Evolutionary conservation across 352 stramenopile genomes (phyloP).

Genomic region (Blastocystis sp.): DNA sequence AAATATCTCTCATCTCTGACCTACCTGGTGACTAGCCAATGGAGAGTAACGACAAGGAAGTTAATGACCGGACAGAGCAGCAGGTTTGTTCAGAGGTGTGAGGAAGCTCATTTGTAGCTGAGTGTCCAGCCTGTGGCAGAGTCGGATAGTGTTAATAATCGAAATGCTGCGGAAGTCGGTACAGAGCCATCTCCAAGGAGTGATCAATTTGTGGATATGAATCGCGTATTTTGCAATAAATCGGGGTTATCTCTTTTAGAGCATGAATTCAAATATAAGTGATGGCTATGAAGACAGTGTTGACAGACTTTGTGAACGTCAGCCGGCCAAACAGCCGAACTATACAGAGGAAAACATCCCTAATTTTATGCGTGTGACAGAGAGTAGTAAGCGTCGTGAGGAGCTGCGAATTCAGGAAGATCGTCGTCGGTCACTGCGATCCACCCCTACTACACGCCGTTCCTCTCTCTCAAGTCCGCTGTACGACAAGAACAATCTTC

Average conservation of each 20-base stretch:
- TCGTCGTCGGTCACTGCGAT: not conserved
- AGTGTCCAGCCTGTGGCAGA: not conserved
- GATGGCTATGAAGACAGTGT: constrained; percentile 28
- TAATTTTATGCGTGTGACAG: constrained; percentile 1
- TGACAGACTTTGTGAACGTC: not conserved
- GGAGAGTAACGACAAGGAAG: not conserved
- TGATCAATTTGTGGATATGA: not conserved
- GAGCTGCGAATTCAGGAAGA: not conserved
- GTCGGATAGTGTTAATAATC: not conserved
- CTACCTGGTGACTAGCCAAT: not conserved
- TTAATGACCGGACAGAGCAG: not conserved
- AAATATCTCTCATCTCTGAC: not conserved
- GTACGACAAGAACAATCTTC: not conserved
- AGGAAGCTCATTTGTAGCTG: not conserved
- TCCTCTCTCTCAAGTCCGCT: not conserved
- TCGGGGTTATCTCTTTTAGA: not conserved
- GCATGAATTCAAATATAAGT: not conserved
- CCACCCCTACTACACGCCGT: not conserved
- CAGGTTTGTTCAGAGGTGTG: not conserved
- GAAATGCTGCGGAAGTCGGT: not conserved
- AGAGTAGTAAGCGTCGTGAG: not conserved
- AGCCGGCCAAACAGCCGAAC: not conserved
- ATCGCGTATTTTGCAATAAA: not conserved
- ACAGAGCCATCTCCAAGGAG: not conserved
- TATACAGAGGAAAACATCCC: not conserved